These are phyloP conservation scores for Gentiana macrophylla DNA, from an alignment of 257 asterid genomes.

Conservation along the genomic window DNA sequence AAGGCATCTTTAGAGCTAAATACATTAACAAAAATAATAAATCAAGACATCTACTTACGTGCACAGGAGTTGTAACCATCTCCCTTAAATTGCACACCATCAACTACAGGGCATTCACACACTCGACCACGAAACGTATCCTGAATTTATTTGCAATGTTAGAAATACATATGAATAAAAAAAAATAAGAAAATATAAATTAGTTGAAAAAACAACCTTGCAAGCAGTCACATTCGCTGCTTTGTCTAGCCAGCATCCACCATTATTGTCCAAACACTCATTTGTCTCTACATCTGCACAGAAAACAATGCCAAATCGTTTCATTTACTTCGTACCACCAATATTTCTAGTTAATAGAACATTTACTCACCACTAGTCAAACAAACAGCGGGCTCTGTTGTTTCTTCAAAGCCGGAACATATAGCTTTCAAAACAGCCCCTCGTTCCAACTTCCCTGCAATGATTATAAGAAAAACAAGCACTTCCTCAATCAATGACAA, in stretches of 20 bases:
- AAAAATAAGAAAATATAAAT: not conserved
- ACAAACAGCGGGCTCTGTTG: constrained; percentile 97
- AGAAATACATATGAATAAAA: not conserved
- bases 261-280: too few species aligned
- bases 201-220: constrained; percentile 20
- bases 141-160: constrained; percentile 21
- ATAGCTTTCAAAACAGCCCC: constrained; percentile 69
- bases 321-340: too few species aligned
- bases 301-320: too few species aligned
- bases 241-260: too few species aligned
- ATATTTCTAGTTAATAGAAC: not conserved
- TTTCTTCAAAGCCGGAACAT: constrained; percentile 86
- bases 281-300: too few species aligned
- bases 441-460: constrained; percentile 68
- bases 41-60: constrained; percentile 23
- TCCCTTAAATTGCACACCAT: constrained; percentile 70
- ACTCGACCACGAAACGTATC: constrained; percentile 80
- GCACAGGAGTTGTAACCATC: constrained; percentile 69
- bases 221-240: too few species aligned
- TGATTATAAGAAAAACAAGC: constrained; percentile 7
- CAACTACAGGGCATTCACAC: constrained; percentile 71
- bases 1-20: too few species aligned
- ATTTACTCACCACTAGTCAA: constrained; percentile 56
- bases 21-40: not conserved
- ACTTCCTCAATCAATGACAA: not conserved